Evolutionary conservation across 805 yeast genomes (phyloP), one percentile per base, ranked within the genome.

Genomic region (Ogataea glucozyma): DNA sequence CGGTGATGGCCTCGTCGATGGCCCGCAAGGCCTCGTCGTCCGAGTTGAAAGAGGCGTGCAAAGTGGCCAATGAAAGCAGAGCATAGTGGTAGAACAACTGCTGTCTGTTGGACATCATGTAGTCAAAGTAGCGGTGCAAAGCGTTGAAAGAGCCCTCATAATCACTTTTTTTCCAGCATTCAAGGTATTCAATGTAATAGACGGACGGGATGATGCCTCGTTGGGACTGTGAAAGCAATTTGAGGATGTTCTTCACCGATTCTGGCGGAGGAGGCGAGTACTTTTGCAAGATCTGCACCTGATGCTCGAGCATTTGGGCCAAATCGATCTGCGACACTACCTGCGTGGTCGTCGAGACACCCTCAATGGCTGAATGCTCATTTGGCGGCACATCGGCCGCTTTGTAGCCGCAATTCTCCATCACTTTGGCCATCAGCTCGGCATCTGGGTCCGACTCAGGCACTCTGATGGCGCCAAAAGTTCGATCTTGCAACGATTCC

Each of bases 1-100:
- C 88, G 6, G 85, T 72, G 2, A 88, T 84, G 0, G 97, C 93
- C 60, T 89, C 97, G 48, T 85, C 88, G 7, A 88, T 85, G 1
- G 95, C 83, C 49, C 83, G 73, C 11, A 88, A 60, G 0, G 96
- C 95, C 46, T 83, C 83, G 10, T 72, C 73, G 48, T 76, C 75
- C 43, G 81, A 79, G 21, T 81, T 80, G 58, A 84, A 85, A 39
- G 75, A 76, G 17, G 83, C 81, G 51, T 87, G 88, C 30, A 86
- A 64, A 0, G 85, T 71, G 0, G 93, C 95, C 36, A 84, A 65
- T 2, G 85, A 81, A 14, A 87, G 69, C 23, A 88, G 66, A 1
- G 95, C 90, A 60, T 83, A 83, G 56, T 87, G 95, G 54, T 85
- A 87, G 51, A 79, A 80, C 32, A 75, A 72, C 43, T 78, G 78